These are phyloP conservation scores for Hibiscus trionum DNA, from an alignment of 345 rosid genomes.

Conservation along the genomic window DNA sequence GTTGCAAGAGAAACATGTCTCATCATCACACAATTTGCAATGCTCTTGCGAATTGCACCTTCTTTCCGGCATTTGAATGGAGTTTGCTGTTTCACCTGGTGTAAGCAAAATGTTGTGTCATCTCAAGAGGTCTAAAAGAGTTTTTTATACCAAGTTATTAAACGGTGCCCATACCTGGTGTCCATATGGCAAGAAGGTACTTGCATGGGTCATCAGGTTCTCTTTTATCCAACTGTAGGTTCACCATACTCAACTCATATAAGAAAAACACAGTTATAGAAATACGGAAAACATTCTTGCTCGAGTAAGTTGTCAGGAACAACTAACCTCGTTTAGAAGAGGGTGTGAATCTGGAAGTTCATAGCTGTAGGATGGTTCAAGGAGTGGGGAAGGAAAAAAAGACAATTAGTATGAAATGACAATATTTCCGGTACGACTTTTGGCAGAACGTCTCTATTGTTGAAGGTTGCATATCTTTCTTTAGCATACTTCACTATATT, in stretches of 20 bases:
- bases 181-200: slow-evolving; percentile 91
- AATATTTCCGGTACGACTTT: not conserved
- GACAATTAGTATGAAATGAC: slow-evolving; percentile 11
- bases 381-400: slow-evolving; percentile 1
- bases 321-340: slow-evolving; percentile 64
- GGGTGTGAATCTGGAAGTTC: slow-evolving; percentile 88
- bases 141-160: not conserved
- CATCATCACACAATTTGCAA: slow-evolving; percentile 42
- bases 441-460: not conserved
- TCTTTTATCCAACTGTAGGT: slow-evolving; percentile 61
- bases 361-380: slow-evolving; percentile 45
- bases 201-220: slow-evolving; percentile 78
- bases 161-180: slow-evolving; percentile 57
- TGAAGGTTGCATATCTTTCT: not conserved
- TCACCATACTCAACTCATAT: slow-evolving; percentile 10
- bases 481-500: not conserved
- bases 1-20: slow-evolving; percentile 71
- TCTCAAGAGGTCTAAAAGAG: not conserved
- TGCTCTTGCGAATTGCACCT: slow-evolving; percentile 38
- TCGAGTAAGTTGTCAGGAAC: not conserved
- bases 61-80: slow-evolving; percentile 52
- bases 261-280: not conserved
- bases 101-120: slow-evolving; percentile 6
- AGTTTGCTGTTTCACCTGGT: slow-evolving; percentile 79
- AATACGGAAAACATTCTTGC: not conserved